phyloP scores from a whole-genome alignment of 305 asterid genomes.

The Solanum hybrid region DNA sequence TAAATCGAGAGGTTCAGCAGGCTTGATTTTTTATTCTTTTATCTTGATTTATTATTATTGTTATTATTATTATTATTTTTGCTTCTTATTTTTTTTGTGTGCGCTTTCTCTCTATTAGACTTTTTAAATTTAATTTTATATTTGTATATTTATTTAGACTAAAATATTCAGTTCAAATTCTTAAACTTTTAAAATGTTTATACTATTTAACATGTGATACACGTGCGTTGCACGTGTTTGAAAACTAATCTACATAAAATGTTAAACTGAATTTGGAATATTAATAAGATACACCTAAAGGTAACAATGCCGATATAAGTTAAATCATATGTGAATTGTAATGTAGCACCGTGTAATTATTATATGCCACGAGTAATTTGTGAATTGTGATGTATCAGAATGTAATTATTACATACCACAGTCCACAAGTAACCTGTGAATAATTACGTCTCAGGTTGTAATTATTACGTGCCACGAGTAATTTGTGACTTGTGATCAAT shows the following conservation, averaged over 20 bases:
- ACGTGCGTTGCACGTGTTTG: rapidly evolving
- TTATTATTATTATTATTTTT: no score
- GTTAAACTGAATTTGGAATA: not conserved
- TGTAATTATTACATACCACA: not conserved
- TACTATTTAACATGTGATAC: no score
- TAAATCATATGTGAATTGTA: not conserved
- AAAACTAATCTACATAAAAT: not conserved
- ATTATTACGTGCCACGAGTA: not conserved
- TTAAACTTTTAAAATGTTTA: no score
- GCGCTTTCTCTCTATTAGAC: not conserved
- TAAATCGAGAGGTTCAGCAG: not conserved
- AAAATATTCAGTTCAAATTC: not conserved
- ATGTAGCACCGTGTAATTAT: no score
- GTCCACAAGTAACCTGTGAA: not conserved
- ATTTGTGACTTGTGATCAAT: not conserved
- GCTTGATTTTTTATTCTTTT: no score
- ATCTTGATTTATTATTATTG: no score
- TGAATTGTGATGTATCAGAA: not conserved
- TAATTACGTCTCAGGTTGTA: not conserved
- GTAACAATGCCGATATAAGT: not conserved
- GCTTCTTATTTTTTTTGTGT: no score
- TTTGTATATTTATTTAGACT: not conserved
- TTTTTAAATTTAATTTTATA: no score
- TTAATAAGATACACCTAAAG: not conserved
- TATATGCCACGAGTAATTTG: not conserved